phyloP scores from a whole-genome alignment of 495 filamentous ascomycete species.

The Xanthoparmelia taractica region DNA sequence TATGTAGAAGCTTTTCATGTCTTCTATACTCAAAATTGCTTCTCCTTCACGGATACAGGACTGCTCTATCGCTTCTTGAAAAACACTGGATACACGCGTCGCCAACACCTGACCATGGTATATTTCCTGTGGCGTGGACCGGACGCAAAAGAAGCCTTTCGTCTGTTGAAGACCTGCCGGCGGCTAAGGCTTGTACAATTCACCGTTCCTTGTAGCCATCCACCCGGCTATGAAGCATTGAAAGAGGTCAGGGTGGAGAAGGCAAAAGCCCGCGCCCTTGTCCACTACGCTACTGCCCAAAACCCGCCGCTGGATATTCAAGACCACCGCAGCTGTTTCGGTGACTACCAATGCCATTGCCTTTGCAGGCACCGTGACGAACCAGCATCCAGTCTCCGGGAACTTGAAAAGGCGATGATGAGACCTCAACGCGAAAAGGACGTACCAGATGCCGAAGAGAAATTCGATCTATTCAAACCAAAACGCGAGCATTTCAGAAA shows the following conservation, averaged over 20 bases:
- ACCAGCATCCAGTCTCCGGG: not conserved
- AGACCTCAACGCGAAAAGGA: constrained; percentile 10
- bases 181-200: constrained; percentile 5
- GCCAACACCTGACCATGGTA: constrained; percentile 22
- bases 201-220: constrained; percentile 2
- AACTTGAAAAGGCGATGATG: constrained; percentile 16
- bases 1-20: constrained; percentile 28
- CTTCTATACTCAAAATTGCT: constrained; percentile 30
- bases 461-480: constrained; percentile 4
- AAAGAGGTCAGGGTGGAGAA: constrained; percentile 8
- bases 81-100: constrained; percentile 17
- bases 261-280: not conserved
- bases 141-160: constrained; percentile 9
- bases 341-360: not conserved
- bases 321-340: not conserved
- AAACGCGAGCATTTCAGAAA: constrained; percentile 7
- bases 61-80: constrained; percentile 23
- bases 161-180: constrained; percentile 12
- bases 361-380: not conserved
- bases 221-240: constrained; percentile 12
- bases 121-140: constrained; percentile 14
- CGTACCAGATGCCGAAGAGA: not conserved
- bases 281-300: not conserved
- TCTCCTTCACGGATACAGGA: constrained; percentile 27
- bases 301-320: not conserved